Percentiles rank a stretch among this genome's conserved stretches.
Evolutionary conservation across 2,329 filamentous ascomycete species (phyloP).

Genomic region (Trichoderma gracile): DNA sequence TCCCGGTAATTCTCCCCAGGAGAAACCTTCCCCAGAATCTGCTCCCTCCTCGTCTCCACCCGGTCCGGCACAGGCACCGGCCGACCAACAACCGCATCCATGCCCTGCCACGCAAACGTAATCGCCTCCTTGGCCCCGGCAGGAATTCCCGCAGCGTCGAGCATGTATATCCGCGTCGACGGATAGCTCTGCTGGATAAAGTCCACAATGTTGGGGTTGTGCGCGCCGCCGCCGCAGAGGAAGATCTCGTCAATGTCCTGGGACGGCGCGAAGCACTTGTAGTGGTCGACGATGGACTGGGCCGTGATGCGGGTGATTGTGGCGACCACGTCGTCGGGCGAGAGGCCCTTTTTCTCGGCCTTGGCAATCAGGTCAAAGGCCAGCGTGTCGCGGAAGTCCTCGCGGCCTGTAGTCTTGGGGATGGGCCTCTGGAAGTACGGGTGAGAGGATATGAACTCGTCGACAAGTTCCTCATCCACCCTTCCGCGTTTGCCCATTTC

Average conservation of each 20-base stretch:
- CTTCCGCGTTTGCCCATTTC: slow-evolving; percentile 44
- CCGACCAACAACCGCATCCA: slow-evolving; percentile 59
- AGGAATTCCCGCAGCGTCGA: slow-evolving; percentile 54
- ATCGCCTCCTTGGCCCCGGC: slow-evolving; percentile 55
- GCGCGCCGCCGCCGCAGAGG: slow-evolving; percentile 60
- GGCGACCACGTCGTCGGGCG: slow-evolving; percentile 48
- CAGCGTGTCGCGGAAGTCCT: slow-evolving; percentile 53
- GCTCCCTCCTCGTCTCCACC: slow-evolving; percentile 53
- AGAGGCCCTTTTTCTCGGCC: slow-evolving; percentile 41
- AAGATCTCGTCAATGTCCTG: slow-evolving; percentile 51
- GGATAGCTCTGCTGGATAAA: slow-evolving; percentile 53
- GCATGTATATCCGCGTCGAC: slow-evolving; percentile 50
- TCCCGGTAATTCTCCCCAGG: slow-evolving; percentile 56
- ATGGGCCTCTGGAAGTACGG: slow-evolving; percentile 46
- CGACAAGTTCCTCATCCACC: slow-evolving; percentile 44
- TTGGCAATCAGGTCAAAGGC: slow-evolving; percentile 47
- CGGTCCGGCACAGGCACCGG: slow-evolving; percentile 53
- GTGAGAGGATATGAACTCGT: slow-evolving; percentile 43
- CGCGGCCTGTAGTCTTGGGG: slow-evolving; percentile 51
- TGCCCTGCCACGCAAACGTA: slow-evolving; percentile 56
- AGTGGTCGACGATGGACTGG: slow-evolving; percentile 35
- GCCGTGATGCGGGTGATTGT: slow-evolving; percentile 51
- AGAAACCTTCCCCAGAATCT: slow-evolving; percentile 57
- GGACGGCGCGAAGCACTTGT: slow-evolving; percentile 27
- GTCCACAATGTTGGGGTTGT: slow-evolving; percentile 58